Percentiles rank a stretch among this genome's conserved stretches.
phyloP scores from a whole-genome alignment of 2,329 filamentous ascomycete species.

The Bipolaris bicolor region DNA sequence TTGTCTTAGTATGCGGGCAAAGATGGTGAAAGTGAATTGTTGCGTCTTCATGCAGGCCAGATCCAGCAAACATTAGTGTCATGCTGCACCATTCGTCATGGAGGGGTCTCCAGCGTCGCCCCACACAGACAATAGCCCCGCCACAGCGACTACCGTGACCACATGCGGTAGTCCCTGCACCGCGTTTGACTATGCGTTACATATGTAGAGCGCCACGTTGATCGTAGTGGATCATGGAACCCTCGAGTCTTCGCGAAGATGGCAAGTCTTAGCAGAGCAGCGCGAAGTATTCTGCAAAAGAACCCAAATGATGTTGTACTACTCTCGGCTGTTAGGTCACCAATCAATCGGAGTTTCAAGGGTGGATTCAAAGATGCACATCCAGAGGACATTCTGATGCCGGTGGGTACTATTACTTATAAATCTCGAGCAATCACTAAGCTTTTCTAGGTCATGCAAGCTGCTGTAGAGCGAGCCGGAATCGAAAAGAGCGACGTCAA shows the following conservation, averaged over 20 bases:
- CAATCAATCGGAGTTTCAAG: slow-evolving; percentile 84
- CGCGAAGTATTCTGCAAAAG: slow-evolving; percentile 73
- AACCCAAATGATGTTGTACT: slow-evolving; percentile 96
- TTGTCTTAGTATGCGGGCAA: slow-evolving; percentile 5
- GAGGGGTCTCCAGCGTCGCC: slow-evolving; percentile 38
- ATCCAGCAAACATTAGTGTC: slow-evolving; percentile 12
- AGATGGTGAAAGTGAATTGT: slow-evolving; percentile 8
- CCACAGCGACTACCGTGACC: slow-evolving; percentile 28
- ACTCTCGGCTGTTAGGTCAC: slow-evolving; percentile 85
- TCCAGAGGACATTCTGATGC: slow-evolving; percentile 79
- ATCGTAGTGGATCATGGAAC: slow-evolving; percentile 3
- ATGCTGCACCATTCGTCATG: slow-evolving; percentile 31
- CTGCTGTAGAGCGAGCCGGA: slow-evolving; percentile 34
- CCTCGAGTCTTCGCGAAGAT: slow-evolving; percentile 19
- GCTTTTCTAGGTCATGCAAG: slow-evolving; percentile 73
- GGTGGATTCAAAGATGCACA: slow-evolving; percentile 93
- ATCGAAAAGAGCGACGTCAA: slow-evolving; percentile 35
- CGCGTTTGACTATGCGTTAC: slow-evolving; percentile 17
- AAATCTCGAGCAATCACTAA: slow-evolving; percentile 67
- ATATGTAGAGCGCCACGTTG: slow-evolving; percentile 2
- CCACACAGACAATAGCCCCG: slow-evolving; percentile 41
- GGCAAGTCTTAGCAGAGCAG: slow-evolving; percentile 39
- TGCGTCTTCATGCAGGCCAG: slow-evolving; percentile 11
- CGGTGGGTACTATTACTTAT: slow-evolving; percentile 57
- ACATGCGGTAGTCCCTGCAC: slow-evolving; percentile 31